Conservation (phyloP, 2,329 filamentous ascomycete genomes). For the Talaromyces sp. region DNA sequence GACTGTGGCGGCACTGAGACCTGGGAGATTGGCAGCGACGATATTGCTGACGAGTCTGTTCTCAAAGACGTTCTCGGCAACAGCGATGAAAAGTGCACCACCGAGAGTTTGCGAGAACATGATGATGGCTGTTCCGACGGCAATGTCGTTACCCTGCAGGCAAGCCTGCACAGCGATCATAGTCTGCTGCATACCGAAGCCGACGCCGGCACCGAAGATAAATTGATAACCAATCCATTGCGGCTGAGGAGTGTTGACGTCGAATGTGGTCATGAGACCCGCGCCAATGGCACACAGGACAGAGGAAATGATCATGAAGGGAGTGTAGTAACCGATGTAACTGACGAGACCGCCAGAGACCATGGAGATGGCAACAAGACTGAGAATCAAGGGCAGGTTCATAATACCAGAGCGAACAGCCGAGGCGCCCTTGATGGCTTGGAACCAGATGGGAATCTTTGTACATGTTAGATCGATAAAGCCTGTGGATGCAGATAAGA, state of each 20-base stretch:
- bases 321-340: constrained; percentile 27
- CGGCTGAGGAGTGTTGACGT: constrained; percentile 22
- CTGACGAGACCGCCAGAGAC: constrained; percentile 28
- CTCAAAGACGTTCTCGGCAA: constrained; percentile 39
- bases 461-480: neutral
- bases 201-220: constrained; percentile 23
- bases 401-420: constrained; percentile 38
- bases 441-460: constrained; percentile 33
- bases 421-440: constrained; percentile 33
- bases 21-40: constrained; percentile 27
- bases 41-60: constrained; percentile 31
- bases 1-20: constrained; percentile 6
- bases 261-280: constrained; percentile 34
- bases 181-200: constrained; percentile 35
- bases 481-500: neutral
- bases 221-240: constrained; percentile 29
- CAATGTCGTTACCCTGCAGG: constrained; percentile 30
- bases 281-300: constrained; percentile 27
- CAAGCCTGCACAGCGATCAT: constrained; percentile 36
- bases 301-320: constrained; percentile 28
- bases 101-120: constrained; percentile 39
- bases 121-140: constrained; percentile 34
- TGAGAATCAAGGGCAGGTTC: constrained; percentile 44
- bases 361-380: constrained; percentile 27
- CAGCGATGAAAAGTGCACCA: constrained; percentile 37